These are phyloP conservation scores for Phytopythium cucurbitacearum DNA, from an alignment of 352 stramenopile genomes.

Conservation along the genomic window DNA sequence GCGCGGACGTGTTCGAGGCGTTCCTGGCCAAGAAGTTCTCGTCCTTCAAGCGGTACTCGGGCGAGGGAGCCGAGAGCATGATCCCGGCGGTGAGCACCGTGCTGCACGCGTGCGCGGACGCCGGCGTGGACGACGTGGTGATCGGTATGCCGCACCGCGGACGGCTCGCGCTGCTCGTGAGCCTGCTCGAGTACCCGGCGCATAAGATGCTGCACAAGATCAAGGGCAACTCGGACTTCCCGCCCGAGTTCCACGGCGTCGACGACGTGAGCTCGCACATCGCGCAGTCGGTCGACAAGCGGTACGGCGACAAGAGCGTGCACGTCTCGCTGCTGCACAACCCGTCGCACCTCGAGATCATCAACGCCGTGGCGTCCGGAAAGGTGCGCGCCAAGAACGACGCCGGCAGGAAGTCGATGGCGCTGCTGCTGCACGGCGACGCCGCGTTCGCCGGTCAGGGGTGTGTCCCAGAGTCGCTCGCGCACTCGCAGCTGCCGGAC, in stretches of 20 bases:
- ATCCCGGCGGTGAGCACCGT: conserved; percentile 71
- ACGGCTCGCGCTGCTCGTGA: conserved; percentile 70
- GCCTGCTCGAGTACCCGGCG: conserved; percentile 73
- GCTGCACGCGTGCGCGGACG: conserved; percentile 41
- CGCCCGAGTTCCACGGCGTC: conserved; percentile 45
- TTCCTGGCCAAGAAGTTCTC: conserved; percentile 87
- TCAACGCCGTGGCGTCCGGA: conserved; percentile 78
- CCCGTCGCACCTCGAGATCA: conserved; percentile 86
- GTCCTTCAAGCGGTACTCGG: conserved; percentile 86
- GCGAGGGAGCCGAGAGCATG: conserved; percentile 82
- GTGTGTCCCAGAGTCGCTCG: conserved; percentile 74
- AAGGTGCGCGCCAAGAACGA: conserved; percentile 86
- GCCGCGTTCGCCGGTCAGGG: conserved; percentile 84
- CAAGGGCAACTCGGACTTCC: conserved; percentile 70
- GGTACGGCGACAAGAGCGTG: conserved; percentile 39
- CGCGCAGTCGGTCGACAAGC: conserved; percentile 68
- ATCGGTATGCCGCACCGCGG: conserved; percentile 87
- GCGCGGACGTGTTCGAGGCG: conserved; percentile 77
- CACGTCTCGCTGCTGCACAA: conserved; percentile 87
- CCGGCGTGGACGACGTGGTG: conserved; percentile 65
- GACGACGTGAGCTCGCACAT: conserved; percentile 88
- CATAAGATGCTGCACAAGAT: conserved; percentile 86
- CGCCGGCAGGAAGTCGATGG: conserved; percentile 57
- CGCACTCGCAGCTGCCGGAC: conserved; percentile 70
- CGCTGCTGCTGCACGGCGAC: conserved; percentile 84